phyloP scores from a whole-genome alignment of 805 yeast genomes.

The Lipomyces orientalis region DNA sequence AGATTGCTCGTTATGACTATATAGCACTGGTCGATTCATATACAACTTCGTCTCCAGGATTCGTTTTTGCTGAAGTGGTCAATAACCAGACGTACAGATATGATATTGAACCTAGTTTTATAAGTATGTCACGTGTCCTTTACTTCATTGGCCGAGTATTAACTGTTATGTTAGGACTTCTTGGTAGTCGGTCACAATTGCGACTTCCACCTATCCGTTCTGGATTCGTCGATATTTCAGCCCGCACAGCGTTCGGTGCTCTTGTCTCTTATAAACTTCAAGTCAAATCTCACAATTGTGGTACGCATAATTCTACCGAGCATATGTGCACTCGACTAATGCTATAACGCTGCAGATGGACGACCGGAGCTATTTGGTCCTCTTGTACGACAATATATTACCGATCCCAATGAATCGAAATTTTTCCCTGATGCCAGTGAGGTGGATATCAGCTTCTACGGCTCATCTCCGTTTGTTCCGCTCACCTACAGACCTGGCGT shows the following conservation, averaged over 20 bases:
- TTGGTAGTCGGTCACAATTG: conserved; percentile 42
- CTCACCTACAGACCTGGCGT: conserved; percentile 6
- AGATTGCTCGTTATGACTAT: conserved; percentile 54
- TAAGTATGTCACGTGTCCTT: conserved; percentile 4
- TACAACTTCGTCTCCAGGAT: conserved; percentile 38
- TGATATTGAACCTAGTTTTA: conserved; percentile 11
- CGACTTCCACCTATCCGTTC: conserved; percentile 54
- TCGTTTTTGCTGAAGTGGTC: conserved; percentile 42
- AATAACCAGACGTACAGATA: conserved; percentile 39
- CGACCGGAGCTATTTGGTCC: conserved; percentile 55
- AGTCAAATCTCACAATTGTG: conserved; percentile 14
- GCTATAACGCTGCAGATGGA: not conserved
- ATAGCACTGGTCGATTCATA: conserved; percentile 54
- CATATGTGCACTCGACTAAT: not conserved
- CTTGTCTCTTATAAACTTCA: conserved; percentile 58
- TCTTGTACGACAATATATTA: conserved; percentile 68
- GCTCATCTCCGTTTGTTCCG: conserved; percentile 74
- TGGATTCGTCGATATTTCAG: conserved; percentile 53
- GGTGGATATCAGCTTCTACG: conserved; percentile 57
- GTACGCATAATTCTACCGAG: not conserved
- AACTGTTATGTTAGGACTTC: conserved; percentile 12
- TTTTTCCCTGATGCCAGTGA: conserved; percentile 65
- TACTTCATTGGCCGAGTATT: not conserved
- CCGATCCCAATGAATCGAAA: conserved; percentile 74
- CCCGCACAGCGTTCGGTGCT: conserved; percentile 66